Conservation (phyloP, 2,329 filamentous ascomycete species). For the Penicillium fuscoglaucum region DNA sequence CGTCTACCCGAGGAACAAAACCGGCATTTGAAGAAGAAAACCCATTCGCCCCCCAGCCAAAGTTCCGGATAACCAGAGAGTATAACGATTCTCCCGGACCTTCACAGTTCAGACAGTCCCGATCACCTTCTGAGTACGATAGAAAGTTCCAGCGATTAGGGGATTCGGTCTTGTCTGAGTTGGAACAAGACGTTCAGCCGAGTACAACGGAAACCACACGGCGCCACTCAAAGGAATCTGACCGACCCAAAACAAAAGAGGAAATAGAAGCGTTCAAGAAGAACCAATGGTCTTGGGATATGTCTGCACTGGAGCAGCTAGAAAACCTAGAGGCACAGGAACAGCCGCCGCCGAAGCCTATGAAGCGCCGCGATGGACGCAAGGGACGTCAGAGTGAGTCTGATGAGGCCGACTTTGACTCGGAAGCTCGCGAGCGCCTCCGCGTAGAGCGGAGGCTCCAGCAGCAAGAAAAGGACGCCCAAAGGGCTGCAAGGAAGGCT, state of each 20-base stretch:
- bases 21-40: not conserved
- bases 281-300: slow-evolving; percentile 34
- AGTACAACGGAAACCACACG: not conserved
- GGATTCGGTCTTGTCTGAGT: slow-evolving; percentile 22
- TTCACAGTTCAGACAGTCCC: slow-evolving; percentile 1
- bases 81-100: not conserved
- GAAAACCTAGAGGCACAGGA: slow-evolving; percentile 13
- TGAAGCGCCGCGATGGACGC: slow-evolving; percentile 28
- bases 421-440: slow-evolving; percentile 37
- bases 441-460: slow-evolving; percentile 35
- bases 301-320: slow-evolving; percentile 30
- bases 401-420: slow-evolving; percentile 40
- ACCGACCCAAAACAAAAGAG: not conserved
- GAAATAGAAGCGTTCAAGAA: slow-evolving; percentile 13
- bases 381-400: slow-evolving; percentile 25
- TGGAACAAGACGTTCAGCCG: slow-evolving; percentile 8
- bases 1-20: not conserved
- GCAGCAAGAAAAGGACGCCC: slow-evolving; percentile 42
- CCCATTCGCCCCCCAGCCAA: not conserved
- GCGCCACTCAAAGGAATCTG: not conserved
- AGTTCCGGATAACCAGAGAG: not conserved
- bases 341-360: slow-evolving; percentile 14
- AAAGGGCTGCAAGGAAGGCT: slow-evolving; percentile 44
- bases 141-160: slow-evolving; percentile 26
- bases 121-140: slow-evolving; percentile 8